Base-by-base conservation (phyloP, 768 basidiomycete genomes). In the Naganishia onofrii region DNA sequence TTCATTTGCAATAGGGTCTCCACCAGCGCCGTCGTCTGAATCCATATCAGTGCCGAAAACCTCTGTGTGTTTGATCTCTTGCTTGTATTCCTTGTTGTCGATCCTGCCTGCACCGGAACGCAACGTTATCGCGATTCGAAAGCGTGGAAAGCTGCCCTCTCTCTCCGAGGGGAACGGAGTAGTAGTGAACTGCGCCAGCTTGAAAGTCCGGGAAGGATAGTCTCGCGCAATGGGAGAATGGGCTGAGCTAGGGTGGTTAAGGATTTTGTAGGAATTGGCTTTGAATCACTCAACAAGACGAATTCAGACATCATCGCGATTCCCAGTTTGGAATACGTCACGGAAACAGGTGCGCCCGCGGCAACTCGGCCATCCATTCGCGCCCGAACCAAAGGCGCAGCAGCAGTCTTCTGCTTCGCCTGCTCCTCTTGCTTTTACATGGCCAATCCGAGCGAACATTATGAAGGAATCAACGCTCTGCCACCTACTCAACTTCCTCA, bases 121-220 rank as follows among this genome's bases (percentile, higher is more conserved):
- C 48, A 26, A 17, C 42, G 48, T 51, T 21, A 51, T 7, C 7
- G 48, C 48, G 48, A 51, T 51, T 1, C n/a, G 48, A 26, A 51
- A 26, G 48, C 48, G 48, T 21, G n/a, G 48, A 26, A 23, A 26
- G 48, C 48, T 21, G 23, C 60, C 60, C 60, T 63, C 60, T 63
- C 38, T 34, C 13, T 63, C 38, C 42, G 60, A 42, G 60, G 42
- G 60, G 38, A 23, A 10, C n/a, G 42, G 36, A 28, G 36, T 42
- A 29, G 23, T 63, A 42, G 42, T 38, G 36, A 34, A 42, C 42
- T 42, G 23, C 60, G 60, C 60, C 60, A 63, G 60, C 60, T 63
- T 63, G 60, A 63, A 63, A 12, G 38, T 34, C 26, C 19, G 57
- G 15, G 15, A 23, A 63, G 60, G 60, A 17, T 26, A 3, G 5